Conservation (phyloP, 202 grass and related monocot species). For the Schoenoplectus tabernaemontani region DNA sequence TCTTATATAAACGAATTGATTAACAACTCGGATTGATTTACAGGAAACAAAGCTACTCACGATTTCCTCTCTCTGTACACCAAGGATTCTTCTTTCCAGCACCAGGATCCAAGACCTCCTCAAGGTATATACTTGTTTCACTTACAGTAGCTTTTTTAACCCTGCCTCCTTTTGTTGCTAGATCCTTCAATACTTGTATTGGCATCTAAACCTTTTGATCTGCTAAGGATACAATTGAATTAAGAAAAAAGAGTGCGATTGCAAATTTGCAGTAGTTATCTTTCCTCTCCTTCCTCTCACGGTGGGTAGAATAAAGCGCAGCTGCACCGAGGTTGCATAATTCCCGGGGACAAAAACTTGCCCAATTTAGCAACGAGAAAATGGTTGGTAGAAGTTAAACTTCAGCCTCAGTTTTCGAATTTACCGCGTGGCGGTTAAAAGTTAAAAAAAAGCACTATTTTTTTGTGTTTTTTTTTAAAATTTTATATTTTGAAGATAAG, state of each 20-base stretch:
- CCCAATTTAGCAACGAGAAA: slow-evolving; percentile 21
- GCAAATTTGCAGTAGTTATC: neutral
- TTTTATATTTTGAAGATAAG: neutral
- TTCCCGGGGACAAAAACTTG: slow-evolving; percentile 20
- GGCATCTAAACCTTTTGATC: neutral
- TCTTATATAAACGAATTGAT: neutral
- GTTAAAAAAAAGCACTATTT: neutral
- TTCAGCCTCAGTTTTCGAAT: neutral
- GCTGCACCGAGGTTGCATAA: slow-evolving; percentile 8
- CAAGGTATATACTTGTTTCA: slow-evolving; percentile 33
- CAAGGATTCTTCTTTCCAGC: slow-evolving; percentile 47
- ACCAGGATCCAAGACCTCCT: slow-evolving; percentile 39
- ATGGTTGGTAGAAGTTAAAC: slow-evolving; percentile 9
- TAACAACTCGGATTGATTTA: slow-evolving; percentile 16
- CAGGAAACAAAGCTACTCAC: slow-evolving; percentile 75
- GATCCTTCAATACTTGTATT: neutral
- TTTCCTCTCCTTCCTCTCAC: neutral
- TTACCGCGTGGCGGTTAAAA: slow-evolving; percentile 11
- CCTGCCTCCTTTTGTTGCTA: neutral
- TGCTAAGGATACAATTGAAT: neutral
- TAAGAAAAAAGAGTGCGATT: neutral
- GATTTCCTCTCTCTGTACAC: slow-evolving; percentile 80
- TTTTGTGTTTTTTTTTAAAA: neutral
- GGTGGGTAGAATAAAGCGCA: neutral
- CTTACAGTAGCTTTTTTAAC: neutral